Percentiles rank a stretch among this genome's conserved stretches.
Evolutionary conservation across 768 basidiomycete species (phyloP).

Genomic region (Boletus sensibilis): DNA sequence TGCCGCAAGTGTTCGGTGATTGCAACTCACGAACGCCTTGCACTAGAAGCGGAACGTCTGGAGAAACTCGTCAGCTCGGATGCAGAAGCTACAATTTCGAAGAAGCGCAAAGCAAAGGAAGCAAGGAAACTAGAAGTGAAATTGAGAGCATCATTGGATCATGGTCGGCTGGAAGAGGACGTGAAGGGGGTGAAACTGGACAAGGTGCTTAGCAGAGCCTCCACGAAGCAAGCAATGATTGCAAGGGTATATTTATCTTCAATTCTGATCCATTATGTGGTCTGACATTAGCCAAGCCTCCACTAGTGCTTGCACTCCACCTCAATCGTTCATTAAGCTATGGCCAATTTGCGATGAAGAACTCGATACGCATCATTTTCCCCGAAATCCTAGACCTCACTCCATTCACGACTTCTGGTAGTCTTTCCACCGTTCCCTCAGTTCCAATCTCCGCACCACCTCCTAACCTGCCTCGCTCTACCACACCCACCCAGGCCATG

Average conservation of each 20-base stretch:
- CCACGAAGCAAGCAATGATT: slow-evolving; percentile 90
- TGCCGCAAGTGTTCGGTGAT: slow-evolving; percentile 89
- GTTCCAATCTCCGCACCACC: slow-evolving; percentile 68
- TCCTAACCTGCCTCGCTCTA: slow-evolving; percentile 45
- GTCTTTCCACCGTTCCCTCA: slow-evolving; percentile 67
- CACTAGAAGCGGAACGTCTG: slow-evolving; percentile 59
- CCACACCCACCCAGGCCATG: slow-evolving; percentile 56
- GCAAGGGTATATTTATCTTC: slow-evolving; percentile 56
- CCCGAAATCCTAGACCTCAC: slow-evolving; percentile 89
- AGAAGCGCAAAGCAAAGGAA: slow-evolving; percentile 74
- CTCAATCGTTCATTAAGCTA: slow-evolving; percentile 89
- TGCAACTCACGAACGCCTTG: slow-evolving; percentile 67
- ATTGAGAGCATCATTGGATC: slow-evolving; percentile 62
- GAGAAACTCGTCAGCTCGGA: slow-evolving; percentile 35
- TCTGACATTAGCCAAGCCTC: slow-evolving; percentile 55
- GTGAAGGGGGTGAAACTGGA: slow-evolving; percentile 79
- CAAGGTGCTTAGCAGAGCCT: slow-evolving; percentile 68
- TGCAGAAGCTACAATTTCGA: slow-evolving; percentile 57
- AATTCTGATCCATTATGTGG: not conserved
- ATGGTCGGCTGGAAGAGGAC: slow-evolving; percentile 81
- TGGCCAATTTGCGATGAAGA: slow-evolving; percentile 76
- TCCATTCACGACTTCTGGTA: slow-evolving; percentile 81
- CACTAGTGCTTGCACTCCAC: slow-evolving; percentile 82
- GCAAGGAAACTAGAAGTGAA: slow-evolving; percentile 60
- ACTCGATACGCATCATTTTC: slow-evolving; percentile 76